Conservation (phyloP, 208 protist genomes). For the Trypanosoma vivax region DNA sequence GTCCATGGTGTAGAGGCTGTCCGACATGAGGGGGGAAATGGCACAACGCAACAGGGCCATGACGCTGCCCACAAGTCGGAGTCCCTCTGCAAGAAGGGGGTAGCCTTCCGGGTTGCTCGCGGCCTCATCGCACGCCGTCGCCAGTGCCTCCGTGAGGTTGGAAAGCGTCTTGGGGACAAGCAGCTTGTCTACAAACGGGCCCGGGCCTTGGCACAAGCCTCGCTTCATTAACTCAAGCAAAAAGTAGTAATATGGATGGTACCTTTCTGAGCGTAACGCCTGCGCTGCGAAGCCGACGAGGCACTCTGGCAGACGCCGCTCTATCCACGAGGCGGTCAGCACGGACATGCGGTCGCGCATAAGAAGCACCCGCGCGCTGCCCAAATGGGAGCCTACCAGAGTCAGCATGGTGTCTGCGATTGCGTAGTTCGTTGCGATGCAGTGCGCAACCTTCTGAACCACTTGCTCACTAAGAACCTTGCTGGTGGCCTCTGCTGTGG, state of each 20-base stretch:
- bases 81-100: constrained; percentile 34
- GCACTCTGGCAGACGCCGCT: constrained; percentile 24
- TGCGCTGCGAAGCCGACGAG: constrained; percentile 24
- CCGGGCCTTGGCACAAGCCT: constrained; percentile 61
- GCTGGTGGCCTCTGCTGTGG: constrained; percentile 40
- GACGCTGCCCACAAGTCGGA: constrained; percentile 35
- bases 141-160: constrained; percentile 21
- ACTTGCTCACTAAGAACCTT: constrained; percentile 29
- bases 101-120: constrained; percentile 3
- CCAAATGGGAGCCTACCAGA: constrained; percentile 51
- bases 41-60: constrained; percentile 49
- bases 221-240: constrained; percentile 59
- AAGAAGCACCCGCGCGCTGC: constrained; percentile 32
- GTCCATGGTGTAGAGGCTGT: constrained; percentile 34
- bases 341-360: constrained; percentile 29
- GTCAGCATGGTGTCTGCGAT: constrained; percentile 58
- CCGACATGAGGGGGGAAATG: constrained; percentile 37
- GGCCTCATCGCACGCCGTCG: constrained; percentile 29
- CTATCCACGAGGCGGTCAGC: constrained; percentile 51
- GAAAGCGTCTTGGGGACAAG: constrained; percentile 33
- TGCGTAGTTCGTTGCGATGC: constrained; percentile 38
- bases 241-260: constrained; percentile 69
- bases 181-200: constrained; percentile 58
- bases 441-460: constrained; percentile 23
- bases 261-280: constrained; percentile 22